Evolutionary conservation across 1,284 basidiomycete species (phyloP), one percentile per base, ranked within the genome.

Genomic region (Clitocybe nebularis): DNA sequence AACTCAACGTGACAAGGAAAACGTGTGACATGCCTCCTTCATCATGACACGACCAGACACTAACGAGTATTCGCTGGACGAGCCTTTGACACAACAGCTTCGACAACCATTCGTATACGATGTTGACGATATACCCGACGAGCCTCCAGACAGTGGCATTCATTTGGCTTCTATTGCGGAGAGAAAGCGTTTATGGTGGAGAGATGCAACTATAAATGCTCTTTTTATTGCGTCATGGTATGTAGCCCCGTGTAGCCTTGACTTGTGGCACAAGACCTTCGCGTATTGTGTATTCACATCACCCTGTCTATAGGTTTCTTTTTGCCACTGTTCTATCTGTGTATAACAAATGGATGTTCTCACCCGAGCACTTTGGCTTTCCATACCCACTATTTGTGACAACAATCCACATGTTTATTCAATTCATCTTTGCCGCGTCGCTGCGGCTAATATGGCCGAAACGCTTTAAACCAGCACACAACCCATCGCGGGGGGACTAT

Each of bases 321-420:
- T 87, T 89, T 56, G 82, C 85, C 11, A 84, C 81, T 6, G 55
- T 84, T 21, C 71, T 91, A 33, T 87, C 85, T 10, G 67, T 89
- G 48, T 91, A 90, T 64, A 94, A 95, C 78, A 95, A 94, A 70
- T 96, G 93, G 93, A 94, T 97, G 89, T 97, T 97, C 66, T 88
- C 89, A 1, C 73, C 77, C 0, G 72, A 90, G 22, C 81, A 89
- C 62, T 92, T 88, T 60, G 86, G 82, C 54, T 99, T 99, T 64
- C 84, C 89, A 19, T 95, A 79, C 52, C 95, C 95, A 4, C 75
- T 99, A 39, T 95, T 99, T 64, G 95, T 97, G 50, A 98, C 93
- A 51, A 83, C 73, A 57, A 68, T 81, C 49, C 95, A 98, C 66
- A 95, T 98, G 89, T 67, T 84, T 54, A 81, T 97, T 44, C 95